Evolutionary conservation across 768 basidiomycete species (phyloP), one percentile per base, ranked within the genome.

Genomic region (Fistulinella prunicolor): DNA sequence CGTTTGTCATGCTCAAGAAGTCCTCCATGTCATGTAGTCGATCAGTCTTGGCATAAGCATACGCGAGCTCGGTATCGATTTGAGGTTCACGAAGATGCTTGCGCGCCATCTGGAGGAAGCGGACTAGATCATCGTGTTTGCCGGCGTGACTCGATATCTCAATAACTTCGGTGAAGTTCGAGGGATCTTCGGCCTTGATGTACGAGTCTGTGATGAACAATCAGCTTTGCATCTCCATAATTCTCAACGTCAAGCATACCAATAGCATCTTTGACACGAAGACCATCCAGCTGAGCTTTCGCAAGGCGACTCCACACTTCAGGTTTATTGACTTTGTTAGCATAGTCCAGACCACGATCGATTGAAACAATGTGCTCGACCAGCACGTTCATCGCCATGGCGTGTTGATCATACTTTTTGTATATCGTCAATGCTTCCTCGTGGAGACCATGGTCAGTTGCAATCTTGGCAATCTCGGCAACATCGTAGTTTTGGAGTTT

Each of bases 1-100:
- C 96, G 56, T 99, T 99, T 37, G 96, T 99, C 89, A 97, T 95
- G 20, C 79, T 79, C 56, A 99, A 74, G 81, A 99, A 99, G 72
- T 99, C 96, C 62, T 99, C 96, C 96, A 98, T 98, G 63, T 99
- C 96, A 64, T 98, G 95, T 13, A 99, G 72, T 44, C 96, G 85
- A 64, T 98, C 96, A 28, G 86, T 94, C 77, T 96, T 97, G 19
- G 96, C 96, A 65, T 98, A 99, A 5, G 96, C 91, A 65, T 97
- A 96, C 12, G 96, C 95, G 28, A 99, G 74, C 71, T 98, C 94
- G 9, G 96, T 97, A 65, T 99, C 96, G 58, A 99, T 94, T 71
- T 86, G 94, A 28, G 96, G 96, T 67, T 99, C 96, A 47, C 96
- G 86, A 14, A 97, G 82, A 38, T 88, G 81, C 74, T 96, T 98